Evolutionary conservation across 495 filamentous ascomycete genomes (phyloP), one percentile per base, ranked within the genome.

Genomic region (Aspergillus sclerotiicarbonarius): DNA sequence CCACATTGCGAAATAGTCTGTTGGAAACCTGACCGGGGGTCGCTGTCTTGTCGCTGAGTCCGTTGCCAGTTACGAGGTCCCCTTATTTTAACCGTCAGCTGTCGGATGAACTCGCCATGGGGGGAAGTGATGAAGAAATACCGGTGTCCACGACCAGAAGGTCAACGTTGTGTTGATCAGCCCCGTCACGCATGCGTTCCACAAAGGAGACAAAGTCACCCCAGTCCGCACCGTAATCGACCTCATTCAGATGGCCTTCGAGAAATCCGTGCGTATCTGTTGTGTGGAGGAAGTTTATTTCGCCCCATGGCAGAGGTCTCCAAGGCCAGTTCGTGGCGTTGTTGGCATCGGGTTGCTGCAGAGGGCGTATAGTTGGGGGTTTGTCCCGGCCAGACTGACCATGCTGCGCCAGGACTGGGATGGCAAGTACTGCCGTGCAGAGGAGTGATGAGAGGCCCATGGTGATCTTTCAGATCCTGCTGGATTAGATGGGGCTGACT

Each of bases 271-370:
- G 47, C 12, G 45, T 25, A 32, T 51, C 30, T 2, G 37, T 25
- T 19, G 44, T 48, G 51, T 65, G 43, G 20, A 50, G 21, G 20
- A 50, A 50, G 47, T 50, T 50, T 13, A 50, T 32, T 10, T 50
- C 47, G 54, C 65, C 48, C 65, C 68, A 49, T 41, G 72, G 49
- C 29, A 43, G 49, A 25, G 25, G 30, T 12, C 33, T 66, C 62
- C 12, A 57, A 55, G 13, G 71, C 55, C 9, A 71, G 54, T 46
- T 21, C 15, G 47, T 31, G 4, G 47, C 20, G 15, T 50, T 50
- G 21, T 50, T 20, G 1, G 12, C 20, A 15, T 50, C 47, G 29
- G 47, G 21, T 74, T 64, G 29, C 71, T 58, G 56, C n/a, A 15
- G 37, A 41, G 37, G 8, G 7, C 12, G 12, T 2, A 41, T n/a